Evolutionary conservation across 2,329 filamentous ascomycete genomes (phyloP).

Genomic region (Trichophyton equinum): DNA sequence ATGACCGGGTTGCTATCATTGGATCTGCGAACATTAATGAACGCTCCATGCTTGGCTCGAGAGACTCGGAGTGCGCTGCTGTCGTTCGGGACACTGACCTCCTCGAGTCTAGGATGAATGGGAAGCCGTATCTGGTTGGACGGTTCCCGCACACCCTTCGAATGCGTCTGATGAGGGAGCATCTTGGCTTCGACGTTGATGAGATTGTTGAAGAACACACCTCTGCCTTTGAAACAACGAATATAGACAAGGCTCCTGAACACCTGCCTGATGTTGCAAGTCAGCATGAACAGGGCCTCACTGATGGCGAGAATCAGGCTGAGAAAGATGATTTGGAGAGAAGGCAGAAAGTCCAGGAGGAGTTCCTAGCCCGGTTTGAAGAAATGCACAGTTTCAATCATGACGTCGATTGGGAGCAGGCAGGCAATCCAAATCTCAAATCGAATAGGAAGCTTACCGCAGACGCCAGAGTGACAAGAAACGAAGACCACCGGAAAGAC

Average conservation of each 20-base stretch:
- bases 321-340: slow-evolving; percentile 33
- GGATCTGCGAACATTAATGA: slow-evolving; percentile 62
- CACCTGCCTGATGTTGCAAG: neutral
- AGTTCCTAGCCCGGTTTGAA: slow-evolving; percentile 45
- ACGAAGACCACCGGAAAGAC: slow-evolving; percentile 55
- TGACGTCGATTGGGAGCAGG: slow-evolving; percentile 53
- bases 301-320: slow-evolving; percentile 26
- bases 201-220: slow-evolving; percentile 67
- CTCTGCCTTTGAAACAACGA: slow-evolving; percentile 4
- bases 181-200: slow-evolving; percentile 71
- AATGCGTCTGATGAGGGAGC: slow-evolving; percentile 79
- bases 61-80: slow-evolving; percentile 80
- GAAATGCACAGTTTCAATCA: slow-evolving; percentile 60
- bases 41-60: slow-evolving; percentile 65
- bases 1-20: slow-evolving; percentile 70
- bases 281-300: slow-evolving; percentile 10
- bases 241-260: neutral
- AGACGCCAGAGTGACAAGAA: slow-evolving; percentile 48
- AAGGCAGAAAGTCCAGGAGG: slow-evolving; percentile 39
- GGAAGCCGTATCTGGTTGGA: slow-evolving; percentile 57
- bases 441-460: slow-evolving; percentile 42
- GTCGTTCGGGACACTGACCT: slow-evolving; percentile 67
- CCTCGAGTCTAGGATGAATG: slow-evolving; percentile 61
- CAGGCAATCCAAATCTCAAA: slow-evolving; percentile 45
- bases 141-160: slow-evolving; percentile 70